Percentiles rank a stretch among this genome's conserved stretches.
These are phyloP conservation scores for Euphorbia peplus DNA, from an alignment of 345 rosid genomes.

Conservation along the genomic window DNA sequence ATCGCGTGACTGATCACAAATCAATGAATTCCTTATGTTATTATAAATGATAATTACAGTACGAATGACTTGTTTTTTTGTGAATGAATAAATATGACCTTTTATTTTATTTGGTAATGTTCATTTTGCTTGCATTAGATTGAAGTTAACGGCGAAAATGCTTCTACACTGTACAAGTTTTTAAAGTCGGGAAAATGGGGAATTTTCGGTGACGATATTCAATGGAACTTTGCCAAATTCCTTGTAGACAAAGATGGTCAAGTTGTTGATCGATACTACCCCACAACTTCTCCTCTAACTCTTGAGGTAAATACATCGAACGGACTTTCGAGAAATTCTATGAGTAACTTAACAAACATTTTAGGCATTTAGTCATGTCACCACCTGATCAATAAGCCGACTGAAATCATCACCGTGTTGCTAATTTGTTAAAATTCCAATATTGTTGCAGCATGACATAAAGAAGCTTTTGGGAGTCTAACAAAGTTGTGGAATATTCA, in stretches of 20 bases:
- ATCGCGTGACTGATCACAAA: background rate
- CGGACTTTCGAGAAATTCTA: background rate
- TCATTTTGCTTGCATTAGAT: conserved; percentile 11
- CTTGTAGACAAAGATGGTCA: conserved; percentile 27
- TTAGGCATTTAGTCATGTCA: too few relatives aligned
- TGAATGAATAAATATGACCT: background rate
- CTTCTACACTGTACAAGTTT: conserved; percentile 32
- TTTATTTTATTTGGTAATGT: background rate
- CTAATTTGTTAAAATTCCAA: background rate
- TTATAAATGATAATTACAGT: too few relatives aligned
- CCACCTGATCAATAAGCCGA: too few relatives aligned
- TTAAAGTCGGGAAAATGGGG: conserved; percentile 35
- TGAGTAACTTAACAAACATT: too few relatives aligned
- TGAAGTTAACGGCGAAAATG: conserved; percentile 31
- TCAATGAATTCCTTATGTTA: background rate
- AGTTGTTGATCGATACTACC: conserved; percentile 32
- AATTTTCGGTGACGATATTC: conserved; percentile 33
- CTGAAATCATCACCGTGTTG: background rate
- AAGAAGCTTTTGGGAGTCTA: conserved; percentile 45
- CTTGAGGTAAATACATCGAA: conserved; percentile 23
- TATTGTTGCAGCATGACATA: conserved; percentile 50
- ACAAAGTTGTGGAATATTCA: background rate
- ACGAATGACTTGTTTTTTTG: background rate
- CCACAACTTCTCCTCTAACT: conserved; percentile 31
- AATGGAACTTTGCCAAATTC: conserved; percentile 36